Conservation (phyloP, 192 early-diverging fungal genomes). For the Coemansia sp. region DNA sequence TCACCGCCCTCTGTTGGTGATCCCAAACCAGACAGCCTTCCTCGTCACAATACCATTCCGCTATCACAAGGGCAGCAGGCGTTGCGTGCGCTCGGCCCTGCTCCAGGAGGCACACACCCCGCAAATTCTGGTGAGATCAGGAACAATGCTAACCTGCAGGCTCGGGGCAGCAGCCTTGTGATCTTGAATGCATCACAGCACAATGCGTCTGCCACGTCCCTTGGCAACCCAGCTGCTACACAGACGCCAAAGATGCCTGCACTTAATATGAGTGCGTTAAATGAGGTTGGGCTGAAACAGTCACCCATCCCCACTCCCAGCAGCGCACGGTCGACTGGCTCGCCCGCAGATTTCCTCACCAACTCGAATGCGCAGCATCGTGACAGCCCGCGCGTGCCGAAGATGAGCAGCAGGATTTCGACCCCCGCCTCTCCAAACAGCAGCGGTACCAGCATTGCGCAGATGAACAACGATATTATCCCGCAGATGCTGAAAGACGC, state of each 20-base stretch:
- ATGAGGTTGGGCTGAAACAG: background rate
- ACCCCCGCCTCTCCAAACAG: conserved; percentile 10
- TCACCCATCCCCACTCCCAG: background rate
- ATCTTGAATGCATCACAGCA: background rate
- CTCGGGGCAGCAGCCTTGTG: background rate
- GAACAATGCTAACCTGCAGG: conserved; percentile 19
- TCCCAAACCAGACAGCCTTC: conserved; percentile 4
- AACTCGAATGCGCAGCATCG: conserved; percentile 13
- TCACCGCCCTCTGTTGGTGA: conserved; percentile 11
- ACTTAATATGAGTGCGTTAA: background rate
- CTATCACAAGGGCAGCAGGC: conserved; percentile 21
- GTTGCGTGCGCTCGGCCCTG: conserved; percentile 8
- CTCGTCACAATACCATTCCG: conserved; percentile 36
- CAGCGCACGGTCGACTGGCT: background rate
- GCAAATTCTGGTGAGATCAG: conserved; percentile 2
- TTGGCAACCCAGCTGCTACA: background rate
- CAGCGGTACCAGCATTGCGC: conserved; percentile 20
- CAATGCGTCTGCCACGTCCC: background rate
- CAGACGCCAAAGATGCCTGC: background rate
- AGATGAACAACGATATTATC: conserved; percentile 50
- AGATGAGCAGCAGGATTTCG: conserved; percentile 8
- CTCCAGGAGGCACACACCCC: conserved; percentile 4
- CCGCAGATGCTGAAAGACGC: conserved; percentile 41
- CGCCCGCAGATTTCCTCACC: background rate
- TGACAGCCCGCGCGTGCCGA: conserved; percentile 16